A percentile compares a stretch with the other conserved stretches of the same genome.
phyloP scores from a whole-genome alignment of 106 monocot species.

The Hemerocallis citrina region DNA sequence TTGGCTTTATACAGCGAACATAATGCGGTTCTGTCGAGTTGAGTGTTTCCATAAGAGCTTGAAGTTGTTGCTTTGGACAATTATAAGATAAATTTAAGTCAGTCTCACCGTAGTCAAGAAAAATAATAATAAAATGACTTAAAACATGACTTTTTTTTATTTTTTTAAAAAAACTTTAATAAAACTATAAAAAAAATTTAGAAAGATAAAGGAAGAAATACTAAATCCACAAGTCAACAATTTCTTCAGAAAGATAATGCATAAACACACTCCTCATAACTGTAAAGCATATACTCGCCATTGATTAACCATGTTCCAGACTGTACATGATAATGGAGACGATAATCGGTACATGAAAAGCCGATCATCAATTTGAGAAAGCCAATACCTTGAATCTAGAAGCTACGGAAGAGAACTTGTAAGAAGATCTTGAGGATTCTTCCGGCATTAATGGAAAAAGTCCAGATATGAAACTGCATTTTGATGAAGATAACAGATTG shows the following conservation, averaged over 20 bases:
- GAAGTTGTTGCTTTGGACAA: constrained; percentile 85
- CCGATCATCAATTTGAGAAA: background rate
- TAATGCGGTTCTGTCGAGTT: constrained; percentile 94
- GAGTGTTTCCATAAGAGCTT: constrained; percentile 94
- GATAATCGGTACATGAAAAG: background rate
- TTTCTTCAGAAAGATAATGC: too few species aligned
- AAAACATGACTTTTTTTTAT: too few species aligned
- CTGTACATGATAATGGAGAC: background rate
- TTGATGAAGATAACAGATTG: constrained; percentile 80
- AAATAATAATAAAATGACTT: too few species aligned
- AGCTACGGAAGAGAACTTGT: constrained; percentile 95
- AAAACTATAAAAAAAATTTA: background rate
- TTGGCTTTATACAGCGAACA: constrained; percentile 95
- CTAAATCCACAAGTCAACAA: background rate
- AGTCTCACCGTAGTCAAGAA: too few species aligned
- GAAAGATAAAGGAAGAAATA: background rate
- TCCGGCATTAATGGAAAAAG: constrained; percentile 64
- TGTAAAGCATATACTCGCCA: background rate
- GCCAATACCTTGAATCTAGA: constrained; percentile 93
- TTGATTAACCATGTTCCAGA: background rate
- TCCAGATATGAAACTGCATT: constrained; percentile 73
- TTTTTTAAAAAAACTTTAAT: too few species aligned
- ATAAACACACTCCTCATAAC: background rate
- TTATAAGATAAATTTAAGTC: background rate
- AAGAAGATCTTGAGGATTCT: constrained; percentile 88